These are phyloP conservation scores for Globisporangium lucens DNA, from an alignment of 352 stramenopile species.

Conservation along the genomic window DNA sequence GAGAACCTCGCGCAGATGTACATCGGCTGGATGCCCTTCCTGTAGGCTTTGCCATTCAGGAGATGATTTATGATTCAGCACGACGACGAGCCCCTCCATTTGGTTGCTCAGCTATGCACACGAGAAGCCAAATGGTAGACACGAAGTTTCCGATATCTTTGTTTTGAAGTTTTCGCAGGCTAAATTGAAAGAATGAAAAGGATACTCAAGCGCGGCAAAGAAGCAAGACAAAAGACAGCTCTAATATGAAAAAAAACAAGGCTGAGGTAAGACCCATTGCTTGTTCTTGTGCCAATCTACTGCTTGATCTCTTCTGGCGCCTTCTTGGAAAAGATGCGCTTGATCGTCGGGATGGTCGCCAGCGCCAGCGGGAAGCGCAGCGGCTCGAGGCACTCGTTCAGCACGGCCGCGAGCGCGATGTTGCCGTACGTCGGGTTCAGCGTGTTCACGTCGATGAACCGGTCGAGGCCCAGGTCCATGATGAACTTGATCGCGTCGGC, in stretches of 20 bases:
- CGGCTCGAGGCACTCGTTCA: conserved; percentile 86
- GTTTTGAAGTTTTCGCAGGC: neutral
- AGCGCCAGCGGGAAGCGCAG: conserved; percentile 85
- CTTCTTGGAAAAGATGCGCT: conserved; percentile 57
- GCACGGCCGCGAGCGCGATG: conserved; percentile 77
- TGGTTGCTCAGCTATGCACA: neutral
- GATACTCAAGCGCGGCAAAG: neutral
- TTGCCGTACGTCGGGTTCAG: conserved; percentile 87
- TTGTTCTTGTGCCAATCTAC: conserved; percentile 5
- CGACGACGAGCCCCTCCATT: neutral
- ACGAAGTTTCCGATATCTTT: neutral
- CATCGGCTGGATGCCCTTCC: conserved; percentile 94
- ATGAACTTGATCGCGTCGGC: conserved; percentile 83
- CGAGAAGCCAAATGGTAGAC: neutral
- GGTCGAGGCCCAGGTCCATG: conserved; percentile 76
- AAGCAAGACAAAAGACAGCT: neutral
- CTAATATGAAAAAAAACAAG: conserved; percentile 1
- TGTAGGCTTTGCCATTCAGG: conserved; percentile 29
- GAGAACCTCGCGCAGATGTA: conserved; percentile 95
- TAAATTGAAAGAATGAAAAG: neutral
- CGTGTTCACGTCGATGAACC: conserved; percentile 62
- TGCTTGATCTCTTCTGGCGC: conserved; percentile 21
- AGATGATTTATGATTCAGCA: neutral
- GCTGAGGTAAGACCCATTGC: neutral
- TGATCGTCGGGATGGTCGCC: conserved; percentile 77